Evolutionary conservation across 345 rosid genomes (phyloP), one percentile per base, ranked within the genome.

Genomic region (Pugionium dolabratum): DNA sequence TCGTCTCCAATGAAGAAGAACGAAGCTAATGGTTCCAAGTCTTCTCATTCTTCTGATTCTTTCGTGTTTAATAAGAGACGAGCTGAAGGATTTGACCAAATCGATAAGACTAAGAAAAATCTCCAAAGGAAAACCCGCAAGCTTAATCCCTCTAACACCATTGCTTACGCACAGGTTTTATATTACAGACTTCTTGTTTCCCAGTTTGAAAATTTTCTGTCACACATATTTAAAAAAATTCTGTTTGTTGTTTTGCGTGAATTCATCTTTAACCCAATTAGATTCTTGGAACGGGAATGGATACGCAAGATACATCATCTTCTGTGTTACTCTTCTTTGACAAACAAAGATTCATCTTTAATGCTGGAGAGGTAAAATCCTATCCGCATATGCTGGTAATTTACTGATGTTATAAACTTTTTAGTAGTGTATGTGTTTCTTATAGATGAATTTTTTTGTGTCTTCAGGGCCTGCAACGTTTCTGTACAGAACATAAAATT

Each of bases 251-350:
- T 3, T 36, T n/a, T 33, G 48, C 27, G 41, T 74, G 50, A 18
- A 18, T 18, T 18, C 18, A 18, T 18, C 18, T n/a, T n/a, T 18
- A 18, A 18, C 18, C 18, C 18, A 18, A 18, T 29, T 72, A 94
- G 97, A 90, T 90, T 63, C 80, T 94, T 46, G 99, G 99, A 30
- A 94, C 96, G 48, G 99, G 99, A 66, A 86, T 94, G 97, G 99
- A 94, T 77, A 90, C 97, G 45, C 99, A 94, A 78, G 99, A 94
- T 48, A 90, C 97, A 0, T 90, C 95, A n/a, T 86, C 99, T 72
- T 94, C 97, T 5, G 95, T 94, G 18, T 79, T 94, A 74, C 97
- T 90, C 53, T 94, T 90, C 79, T 94, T 90, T 78, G 99, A 94
- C 75, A 86, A 88, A 75, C 97, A 90, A 66, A 85, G 99, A 45